Conservation (phyloP, 371 early-diverging fungal genomes). For the Quaeritorhiza haematococci region DNA sequence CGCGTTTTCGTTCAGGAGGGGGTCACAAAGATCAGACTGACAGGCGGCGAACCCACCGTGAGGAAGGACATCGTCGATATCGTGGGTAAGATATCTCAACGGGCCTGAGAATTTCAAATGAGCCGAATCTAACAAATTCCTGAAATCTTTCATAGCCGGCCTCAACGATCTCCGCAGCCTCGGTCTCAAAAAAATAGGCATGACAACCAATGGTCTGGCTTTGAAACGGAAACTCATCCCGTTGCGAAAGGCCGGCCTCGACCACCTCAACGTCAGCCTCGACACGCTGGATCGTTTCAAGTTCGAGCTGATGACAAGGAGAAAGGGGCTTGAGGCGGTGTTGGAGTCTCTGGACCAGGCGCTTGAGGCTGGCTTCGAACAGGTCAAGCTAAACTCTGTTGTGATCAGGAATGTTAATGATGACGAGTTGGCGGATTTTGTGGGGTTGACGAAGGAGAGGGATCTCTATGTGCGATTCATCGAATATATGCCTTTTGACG, state of each 20-base stretch:
- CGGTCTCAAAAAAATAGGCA: slow-evolving; percentile 76
- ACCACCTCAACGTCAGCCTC: slow-evolving; percentile 81
- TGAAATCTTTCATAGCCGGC: slow-evolving; percentile 35
- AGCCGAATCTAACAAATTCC: background rate
- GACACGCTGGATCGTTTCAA: slow-evolving; percentile 83
- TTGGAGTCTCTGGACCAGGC: slow-evolving; percentile 70
- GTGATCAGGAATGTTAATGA: slow-evolving; percentile 85
- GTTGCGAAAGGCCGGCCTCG: slow-evolving; percentile 70
- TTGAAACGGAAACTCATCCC: slow-evolving; percentile 72
- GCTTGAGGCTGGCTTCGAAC: slow-evolving; percentile 51
- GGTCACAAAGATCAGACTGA: slow-evolving; percentile 87
- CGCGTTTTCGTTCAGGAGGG: slow-evolving; percentile 80
- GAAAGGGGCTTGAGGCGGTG: slow-evolving; percentile 60
- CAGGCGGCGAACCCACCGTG: slow-evolving; percentile 95
- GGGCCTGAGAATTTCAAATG: background rate
- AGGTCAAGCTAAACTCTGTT: slow-evolving; percentile 86
- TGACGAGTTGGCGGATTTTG: slow-evolving; percentile 74
- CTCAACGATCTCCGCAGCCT: slow-evolving; percentile 62
- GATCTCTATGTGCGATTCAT: slow-evolving; percentile 84
- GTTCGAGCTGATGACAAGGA: slow-evolving; percentile 84
- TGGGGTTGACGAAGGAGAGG: slow-evolving; percentile 69
- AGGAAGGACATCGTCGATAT: slow-evolving; percentile 82
- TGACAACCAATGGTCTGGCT: slow-evolving; percentile 92
- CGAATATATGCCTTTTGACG: slow-evolving; percentile 97
- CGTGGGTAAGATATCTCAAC: slow-evolving; percentile 47